A percentile compares a stretch with the other conserved stretches of the same genome.
phyloP scores from a whole-genome alignment of 306 rosid genomes.

The Comarum palustre region DNA sequence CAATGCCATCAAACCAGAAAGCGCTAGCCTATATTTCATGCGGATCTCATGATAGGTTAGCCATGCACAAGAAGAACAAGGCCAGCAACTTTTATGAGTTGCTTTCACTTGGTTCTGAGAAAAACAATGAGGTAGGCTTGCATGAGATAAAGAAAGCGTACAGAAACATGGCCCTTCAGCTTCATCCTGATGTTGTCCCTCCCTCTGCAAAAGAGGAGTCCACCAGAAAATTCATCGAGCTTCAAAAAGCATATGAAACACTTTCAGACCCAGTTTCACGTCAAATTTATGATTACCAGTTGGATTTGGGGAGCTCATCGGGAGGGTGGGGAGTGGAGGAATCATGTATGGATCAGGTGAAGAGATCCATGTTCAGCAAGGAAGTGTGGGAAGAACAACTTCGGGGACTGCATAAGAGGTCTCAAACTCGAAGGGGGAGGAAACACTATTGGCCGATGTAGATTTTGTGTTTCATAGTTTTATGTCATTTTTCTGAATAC shows the following conservation, averaged over 20 bases:
- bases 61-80: constrained; percentile 2
- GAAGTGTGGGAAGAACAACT: constrained; percentile 43
- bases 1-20: background rate
- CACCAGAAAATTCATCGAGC: constrained; percentile 33
- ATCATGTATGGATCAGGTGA: constrained; percentile 1
- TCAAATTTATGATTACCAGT: constrained; percentile 30
- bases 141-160: constrained; percentile 38
- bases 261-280: constrained; percentile 36
- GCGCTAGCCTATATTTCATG: constrained; percentile 21
- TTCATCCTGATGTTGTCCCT: constrained; percentile 36
- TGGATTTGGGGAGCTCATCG: constrained; percentile 16
- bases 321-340: constrained; percentile 3
- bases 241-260: constrained; percentile 39
- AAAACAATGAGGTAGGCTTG: constrained; percentile 9
- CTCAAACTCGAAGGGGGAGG: constrained; percentile 25
- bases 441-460: constrained; percentile 9
- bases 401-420: constrained; percentile 26
- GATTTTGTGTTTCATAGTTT: background rate
- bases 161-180: constrained; percentile 35
- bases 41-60: background rate
- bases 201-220: constrained; percentile 31
- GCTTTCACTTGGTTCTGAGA: constrained; percentile 31
- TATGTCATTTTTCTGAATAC: background rate
- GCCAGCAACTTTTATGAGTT: constrained; percentile 30
- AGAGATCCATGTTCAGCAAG: constrained; percentile 12